A percentile compares a stretch with the other conserved stretches of the same genome.
phyloP scores from a whole-genome alignment of 1,139 yeast species.

The Yamadazyma dushanensis region DNA sequence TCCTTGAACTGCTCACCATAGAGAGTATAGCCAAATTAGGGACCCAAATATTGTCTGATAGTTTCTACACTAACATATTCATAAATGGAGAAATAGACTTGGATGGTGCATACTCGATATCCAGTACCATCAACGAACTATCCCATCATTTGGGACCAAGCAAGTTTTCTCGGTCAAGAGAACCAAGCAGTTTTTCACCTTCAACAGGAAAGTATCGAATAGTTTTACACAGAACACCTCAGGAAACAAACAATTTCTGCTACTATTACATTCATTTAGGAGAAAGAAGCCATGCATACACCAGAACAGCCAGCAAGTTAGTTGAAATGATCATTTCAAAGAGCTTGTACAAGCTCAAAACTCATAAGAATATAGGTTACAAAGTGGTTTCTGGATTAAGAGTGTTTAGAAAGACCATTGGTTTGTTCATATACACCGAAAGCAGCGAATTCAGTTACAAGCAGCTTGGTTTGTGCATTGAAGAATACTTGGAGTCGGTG shows the following conservation, averaged over 20 bases:
- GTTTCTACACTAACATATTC: constrained; percentile 39
- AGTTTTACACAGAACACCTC: constrained; percentile 1
- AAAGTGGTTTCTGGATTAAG: constrained; percentile 55
- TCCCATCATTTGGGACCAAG: constrained; percentile 15
- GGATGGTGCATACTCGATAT: constrained; percentile 13
- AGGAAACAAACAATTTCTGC: constrained; percentile 7
- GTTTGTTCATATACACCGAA: constrained; percentile 50
- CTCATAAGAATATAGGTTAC: constrained; percentile 46
- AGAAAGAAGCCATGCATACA: constrained; percentile 28
- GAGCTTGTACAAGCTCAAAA: constrained; percentile 49
- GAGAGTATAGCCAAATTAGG: constrained; percentile 19
- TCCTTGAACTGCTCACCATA: constrained; percentile 28
- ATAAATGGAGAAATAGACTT: constrained; percentile 48
- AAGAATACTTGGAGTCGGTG: constrained; percentile 51
- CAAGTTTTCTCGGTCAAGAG: constrained; percentile 1
- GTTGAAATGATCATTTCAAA: constrained; percentile 44
- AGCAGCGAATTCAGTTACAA: constrained; percentile 42
- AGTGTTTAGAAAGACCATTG: constrained; percentile 50
- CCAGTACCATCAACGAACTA: constrained; percentile 15
- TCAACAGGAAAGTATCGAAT: constrained; percentile 10
- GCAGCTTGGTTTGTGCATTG: no score
- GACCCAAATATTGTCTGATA: constrained; percentile 19
- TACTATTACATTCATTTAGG: constrained; percentile 56
- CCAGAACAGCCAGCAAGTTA: constrained; percentile 42
- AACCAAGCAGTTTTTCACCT: constrained; percentile 14